Conservation (phyloP, 345 rosid species). For the Reutealis trisperma region DNA sequence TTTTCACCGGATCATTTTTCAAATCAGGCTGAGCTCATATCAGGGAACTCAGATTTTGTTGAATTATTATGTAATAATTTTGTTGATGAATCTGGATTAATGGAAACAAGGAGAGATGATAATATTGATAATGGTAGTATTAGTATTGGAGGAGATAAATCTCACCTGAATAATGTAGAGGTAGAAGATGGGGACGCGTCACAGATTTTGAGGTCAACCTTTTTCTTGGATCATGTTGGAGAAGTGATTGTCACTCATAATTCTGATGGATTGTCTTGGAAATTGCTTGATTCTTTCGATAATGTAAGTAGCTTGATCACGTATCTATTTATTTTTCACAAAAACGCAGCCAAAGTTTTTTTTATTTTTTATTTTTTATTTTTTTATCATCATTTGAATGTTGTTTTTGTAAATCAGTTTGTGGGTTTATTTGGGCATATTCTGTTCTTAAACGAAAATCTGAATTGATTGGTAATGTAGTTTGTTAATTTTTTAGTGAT, state of each 20-base stretch:
- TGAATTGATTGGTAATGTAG: not conserved
- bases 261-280: constrained; percentile 80
- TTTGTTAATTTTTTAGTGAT: not conserved
- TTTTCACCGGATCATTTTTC: not conserved
- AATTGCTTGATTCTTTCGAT: constrained; percentile 46
- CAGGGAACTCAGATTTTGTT: not conserved
- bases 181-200: not conserved
- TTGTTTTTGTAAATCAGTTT: not conserved
- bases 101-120: constrained; percentile 18
- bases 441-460: not conserved
- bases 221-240: constrained; percentile 70
- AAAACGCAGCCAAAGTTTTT: not conserved
- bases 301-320: constrained; percentile 42
- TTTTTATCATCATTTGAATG: not conserved
- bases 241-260: constrained; percentile 52
- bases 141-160: constrained; percentile 14
- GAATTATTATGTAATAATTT: not conserved
- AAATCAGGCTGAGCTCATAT: not conserved
- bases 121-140: not conserved
- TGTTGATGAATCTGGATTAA: not conserved
- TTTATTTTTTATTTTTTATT: too few species aligned
- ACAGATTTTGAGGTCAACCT: constrained; percentile 35
- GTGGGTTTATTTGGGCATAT: not conserved
- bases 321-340: not conserved
- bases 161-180: constrained; percentile 19